Evolutionary conservation across 352 stramenopile genomes (phyloP).

Genomic region (Aphanomyces astaci): DNA sequence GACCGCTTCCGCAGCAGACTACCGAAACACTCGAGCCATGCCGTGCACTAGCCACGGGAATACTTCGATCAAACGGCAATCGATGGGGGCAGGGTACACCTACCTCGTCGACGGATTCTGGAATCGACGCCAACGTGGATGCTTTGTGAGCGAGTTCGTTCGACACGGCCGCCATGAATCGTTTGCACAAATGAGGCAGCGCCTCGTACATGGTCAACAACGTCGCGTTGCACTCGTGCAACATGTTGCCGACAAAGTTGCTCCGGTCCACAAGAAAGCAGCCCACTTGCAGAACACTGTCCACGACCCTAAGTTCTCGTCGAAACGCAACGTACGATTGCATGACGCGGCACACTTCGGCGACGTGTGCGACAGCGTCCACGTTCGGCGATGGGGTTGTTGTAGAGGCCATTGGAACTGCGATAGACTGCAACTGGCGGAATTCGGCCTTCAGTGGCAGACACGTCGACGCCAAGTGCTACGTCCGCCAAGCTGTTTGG

Average conservation of each 20-base stretch:
- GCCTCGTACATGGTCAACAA: background rate
- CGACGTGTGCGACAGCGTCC: background rate
- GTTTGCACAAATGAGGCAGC: background rate
- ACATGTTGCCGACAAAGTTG: constrained; percentile 3
- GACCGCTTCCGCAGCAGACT: background rate
- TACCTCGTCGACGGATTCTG: constrained; percentile 9
- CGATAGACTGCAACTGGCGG: background rate
- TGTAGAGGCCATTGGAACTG: too few relatives aligned
- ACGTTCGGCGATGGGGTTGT: background rate
- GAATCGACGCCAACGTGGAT: background rate
- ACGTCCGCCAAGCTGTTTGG: background rate
- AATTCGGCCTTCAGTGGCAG: background rate
- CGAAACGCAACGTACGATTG: background rate
- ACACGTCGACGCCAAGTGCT: background rate
- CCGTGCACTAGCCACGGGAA: background rate
- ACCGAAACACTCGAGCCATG: background rate
- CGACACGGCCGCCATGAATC: background rate
- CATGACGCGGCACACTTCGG: background rate
- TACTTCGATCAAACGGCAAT: background rate
- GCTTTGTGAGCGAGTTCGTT: background rate
- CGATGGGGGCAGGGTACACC: too few relatives aligned
- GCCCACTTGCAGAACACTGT: constrained; percentile 7
- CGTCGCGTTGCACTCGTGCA: background rate
- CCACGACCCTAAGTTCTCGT: background rate
- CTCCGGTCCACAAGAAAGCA: constrained; percentile 4